Base-by-base conservation (phyloP, 768 basidiomycete species). In the Candolleomyces eurysporus region DNA sequence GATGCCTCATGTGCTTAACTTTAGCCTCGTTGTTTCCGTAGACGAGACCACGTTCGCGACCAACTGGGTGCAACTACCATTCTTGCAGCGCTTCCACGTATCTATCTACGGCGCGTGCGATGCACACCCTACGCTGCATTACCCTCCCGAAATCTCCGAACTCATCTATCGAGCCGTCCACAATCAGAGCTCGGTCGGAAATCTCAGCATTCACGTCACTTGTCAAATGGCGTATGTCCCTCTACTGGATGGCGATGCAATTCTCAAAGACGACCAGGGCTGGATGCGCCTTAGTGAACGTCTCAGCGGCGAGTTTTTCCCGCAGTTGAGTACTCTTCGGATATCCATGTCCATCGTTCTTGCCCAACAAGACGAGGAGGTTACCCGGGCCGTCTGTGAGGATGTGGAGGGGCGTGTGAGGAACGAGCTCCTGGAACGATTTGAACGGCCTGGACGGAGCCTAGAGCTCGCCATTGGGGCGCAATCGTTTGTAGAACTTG, bases 141-240 rank as follows among this genome's bases (percentile, higher is more conserved):
- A 42, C 54, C 54, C 54, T 21, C n/a, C 36, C 19, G 54, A 56
- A 21, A 39, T 56, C 7, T 39, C 54, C 16, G 19, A 56, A 22
- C 54, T 56, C 54, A 56, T 56, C 16, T 56, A 56, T 22, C n/a
- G 42, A 9, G 36, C 42, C 54, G 32, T 39, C 3, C 40, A 42
- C 36, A n/a, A 36, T 16, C 54, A 56, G 16, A 56, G 7, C 14
- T 42, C 39, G 31, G 22, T 56, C 40, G 40, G 13, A 17, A 42
- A 43, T 26, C 40, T 56, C n/a, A 56, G 54, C 39, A 39, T 56
- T 16, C 54, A 56, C 16, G 19, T 36, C 14, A 42, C 39, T 2
- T 56, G 54, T 39, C 54, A 56, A 13, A 56, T 56, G 54, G 36
- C 22, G 31, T 56, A 56, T n/a, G 36, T 22, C 8, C 54, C 36